Conservation (phyloP, 495 filamentous ascomycete genomes). For the Collariella sp. region DNA sequence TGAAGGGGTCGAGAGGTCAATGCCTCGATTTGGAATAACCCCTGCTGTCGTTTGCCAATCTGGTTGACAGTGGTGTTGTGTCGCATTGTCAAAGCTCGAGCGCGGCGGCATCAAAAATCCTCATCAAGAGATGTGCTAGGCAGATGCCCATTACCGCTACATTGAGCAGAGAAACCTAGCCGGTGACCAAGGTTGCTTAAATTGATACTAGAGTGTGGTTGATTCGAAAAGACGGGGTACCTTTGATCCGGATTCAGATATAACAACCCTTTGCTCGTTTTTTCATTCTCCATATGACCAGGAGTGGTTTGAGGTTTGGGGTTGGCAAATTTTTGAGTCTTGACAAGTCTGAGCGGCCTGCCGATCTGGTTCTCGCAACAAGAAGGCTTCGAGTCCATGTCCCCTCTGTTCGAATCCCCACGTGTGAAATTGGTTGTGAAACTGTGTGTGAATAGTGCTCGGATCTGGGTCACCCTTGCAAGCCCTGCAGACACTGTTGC, state of each 20-base stretch:
- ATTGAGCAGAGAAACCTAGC: conserved; percentile 15
- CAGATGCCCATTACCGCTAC: conserved; percentile 11
- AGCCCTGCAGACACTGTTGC: conserved; percentile 20
- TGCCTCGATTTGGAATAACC: conserved; percentile 13
- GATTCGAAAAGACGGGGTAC: too few relatives aligned
- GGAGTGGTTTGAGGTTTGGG: too few relatives aligned
- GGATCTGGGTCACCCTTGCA: too few relatives aligned
- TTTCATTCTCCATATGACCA: too few relatives aligned
- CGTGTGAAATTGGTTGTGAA: conserved; percentile 13
- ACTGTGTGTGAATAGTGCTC: conserved; percentile 21
- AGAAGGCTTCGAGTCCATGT: background rate
- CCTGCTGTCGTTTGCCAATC: conserved; percentile 14
- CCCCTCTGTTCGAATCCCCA: conserved; percentile 23
- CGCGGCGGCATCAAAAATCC: conserved; percentile 8
- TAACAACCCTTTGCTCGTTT: too few relatives aligned
- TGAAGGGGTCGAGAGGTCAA: conserved; percentile 9
- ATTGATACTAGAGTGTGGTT: too few relatives aligned
- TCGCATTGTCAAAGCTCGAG: background rate
- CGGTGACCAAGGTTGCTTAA: conserved; percentile 12
- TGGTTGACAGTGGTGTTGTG: background rate
- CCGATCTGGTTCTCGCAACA: conserved; percentile 14
- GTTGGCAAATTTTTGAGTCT: too few relatives aligned
- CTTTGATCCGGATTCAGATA: too few relatives aligned
- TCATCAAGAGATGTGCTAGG: too few relatives aligned
- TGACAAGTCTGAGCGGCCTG: conserved; percentile 15